These are phyloP conservation scores for Erythrophleum fordii DNA, from an alignment of 306 rosid genomes.

Conservation along the genomic window DNA sequence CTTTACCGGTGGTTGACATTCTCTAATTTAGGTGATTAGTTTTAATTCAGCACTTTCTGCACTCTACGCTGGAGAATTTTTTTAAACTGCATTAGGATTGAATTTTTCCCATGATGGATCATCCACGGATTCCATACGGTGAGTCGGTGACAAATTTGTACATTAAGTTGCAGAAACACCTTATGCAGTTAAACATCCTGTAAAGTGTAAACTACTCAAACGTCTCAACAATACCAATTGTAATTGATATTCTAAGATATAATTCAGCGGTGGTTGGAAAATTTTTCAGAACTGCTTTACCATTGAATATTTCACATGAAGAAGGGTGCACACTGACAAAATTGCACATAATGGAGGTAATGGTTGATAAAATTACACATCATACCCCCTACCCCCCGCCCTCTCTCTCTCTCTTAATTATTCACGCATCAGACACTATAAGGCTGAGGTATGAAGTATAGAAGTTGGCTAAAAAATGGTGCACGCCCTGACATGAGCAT, in stretches of 20 bases:
- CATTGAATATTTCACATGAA: not conserved
- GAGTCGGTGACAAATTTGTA: not conserved
- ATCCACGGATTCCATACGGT: not conserved
- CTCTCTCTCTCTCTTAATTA: too few relatives aligned
- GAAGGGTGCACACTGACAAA: not conserved
- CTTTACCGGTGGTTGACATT: slow-evolving; percentile 61
- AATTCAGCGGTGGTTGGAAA: not conserved
- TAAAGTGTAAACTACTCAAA: not conserved
- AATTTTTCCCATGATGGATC: not conserved
- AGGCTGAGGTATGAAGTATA: not conserved
- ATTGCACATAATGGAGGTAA: not conserved
- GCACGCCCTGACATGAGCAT: not conserved
- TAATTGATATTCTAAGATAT: not conserved
- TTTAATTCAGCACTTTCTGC: not conserved
- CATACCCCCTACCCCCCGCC: too few relatives aligned
- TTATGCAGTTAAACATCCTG: not conserved
- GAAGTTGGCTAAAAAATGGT: not conserved
- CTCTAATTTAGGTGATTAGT: slow-evolving; percentile 45
- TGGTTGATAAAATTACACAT: not conserved
- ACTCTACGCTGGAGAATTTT: not conserved
- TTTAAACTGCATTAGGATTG: not conserved
- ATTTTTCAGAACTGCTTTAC: slow-evolving; percentile 14
- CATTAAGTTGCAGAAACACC: not conserved
- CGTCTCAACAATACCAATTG: not conserved
- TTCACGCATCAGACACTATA: not conserved